Conservation (phyloP, 331 rosid genomes). For the Quercus lobata region DNA sequence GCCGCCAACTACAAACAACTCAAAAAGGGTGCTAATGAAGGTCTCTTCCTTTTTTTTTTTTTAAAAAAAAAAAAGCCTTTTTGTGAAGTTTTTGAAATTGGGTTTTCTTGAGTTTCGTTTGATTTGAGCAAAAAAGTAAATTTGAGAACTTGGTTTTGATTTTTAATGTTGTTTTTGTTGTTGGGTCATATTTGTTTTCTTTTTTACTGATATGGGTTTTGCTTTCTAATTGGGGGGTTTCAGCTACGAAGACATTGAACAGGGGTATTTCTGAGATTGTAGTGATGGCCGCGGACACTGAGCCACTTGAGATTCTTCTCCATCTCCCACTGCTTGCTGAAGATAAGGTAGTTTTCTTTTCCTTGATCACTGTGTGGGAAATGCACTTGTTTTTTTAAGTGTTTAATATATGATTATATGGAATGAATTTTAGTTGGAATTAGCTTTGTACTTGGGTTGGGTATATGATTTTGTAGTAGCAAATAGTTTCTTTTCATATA, state of each 20-base stretch:
- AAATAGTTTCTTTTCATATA: neutral
- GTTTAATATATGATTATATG: neutral
- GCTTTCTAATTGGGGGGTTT: neutral
- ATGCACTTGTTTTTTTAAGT: neutral
- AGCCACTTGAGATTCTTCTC: constrained; percentile 87
- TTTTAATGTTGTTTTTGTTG: neutral
- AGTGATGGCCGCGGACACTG: constrained; percentile 82
- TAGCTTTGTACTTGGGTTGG: neutral
- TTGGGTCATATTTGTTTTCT: neutral
- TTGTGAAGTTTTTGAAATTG: neutral
- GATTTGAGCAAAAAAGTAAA: neutral
- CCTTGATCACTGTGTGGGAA: neutral
- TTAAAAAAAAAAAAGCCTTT: neutral
- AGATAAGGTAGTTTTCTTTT: constrained; percentile 54
- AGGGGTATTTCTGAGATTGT: constrained; percentile 84
- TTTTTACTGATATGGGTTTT: neutral
- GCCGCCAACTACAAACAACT: constrained; percentile 92
- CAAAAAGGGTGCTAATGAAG: constrained; percentile 95
- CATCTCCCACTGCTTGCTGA: constrained; percentile 86
- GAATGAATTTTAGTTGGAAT: neutral
- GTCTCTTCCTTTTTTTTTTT: constrained; percentile 11
- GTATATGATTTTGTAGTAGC: neutral
- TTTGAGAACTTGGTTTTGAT: neutral
- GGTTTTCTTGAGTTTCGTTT: neutral
- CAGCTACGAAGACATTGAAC: constrained; percentile 86